Conservation (phyloP, 805 yeast species). For the Cyberlindnera xylosilytica region DNA sequence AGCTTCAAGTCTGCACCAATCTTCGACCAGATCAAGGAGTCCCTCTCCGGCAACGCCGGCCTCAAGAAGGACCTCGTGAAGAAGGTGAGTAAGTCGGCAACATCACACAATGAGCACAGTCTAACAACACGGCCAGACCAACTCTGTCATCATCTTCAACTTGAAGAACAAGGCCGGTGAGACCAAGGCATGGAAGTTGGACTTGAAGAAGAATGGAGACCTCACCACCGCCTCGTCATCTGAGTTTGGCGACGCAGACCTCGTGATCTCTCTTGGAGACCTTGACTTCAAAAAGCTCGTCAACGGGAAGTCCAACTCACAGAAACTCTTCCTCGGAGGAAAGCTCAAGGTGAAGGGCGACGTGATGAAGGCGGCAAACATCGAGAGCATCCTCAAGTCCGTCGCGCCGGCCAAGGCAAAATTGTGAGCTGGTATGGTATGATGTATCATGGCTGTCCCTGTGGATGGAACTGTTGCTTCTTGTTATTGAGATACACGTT, state of each 20-base stretch:
- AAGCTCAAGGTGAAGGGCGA: conserved; percentile 85
- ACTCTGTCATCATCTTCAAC: conserved; percentile 63
- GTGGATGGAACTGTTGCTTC: too few relatives aligned
- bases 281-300: conserved; percentile 69
- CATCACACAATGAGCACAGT: too few relatives aligned
- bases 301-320: conserved; percentile 79
- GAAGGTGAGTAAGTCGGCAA: conserved; percentile 7
- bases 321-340: conserved; percentile 79
- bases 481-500: too few relatives aligned
- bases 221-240: conserved; percentile 38
- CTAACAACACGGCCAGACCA: conserved; percentile 33
- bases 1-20: conserved; percentile 27
- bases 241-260: conserved; percentile 51
- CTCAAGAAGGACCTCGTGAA: conserved; percentile 22
- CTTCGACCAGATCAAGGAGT: conserved; percentile 20
- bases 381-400: conserved; percentile 64
- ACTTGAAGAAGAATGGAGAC: conserved; percentile 55
- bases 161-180: conserved; percentile 55
- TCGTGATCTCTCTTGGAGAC: conserved; percentile 63
- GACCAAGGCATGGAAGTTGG: conserved; percentile 62
- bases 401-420: conserved; percentile 43
- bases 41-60: conserved; percentile 16
- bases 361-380: conserved; percentile 83
- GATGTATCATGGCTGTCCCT: too few relatives aligned
- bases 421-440: conserved; percentile 33